Evolutionary conservation across 139 green algal genomes (phyloP).

Genomic region (Penium margaritaceum): DNA sequence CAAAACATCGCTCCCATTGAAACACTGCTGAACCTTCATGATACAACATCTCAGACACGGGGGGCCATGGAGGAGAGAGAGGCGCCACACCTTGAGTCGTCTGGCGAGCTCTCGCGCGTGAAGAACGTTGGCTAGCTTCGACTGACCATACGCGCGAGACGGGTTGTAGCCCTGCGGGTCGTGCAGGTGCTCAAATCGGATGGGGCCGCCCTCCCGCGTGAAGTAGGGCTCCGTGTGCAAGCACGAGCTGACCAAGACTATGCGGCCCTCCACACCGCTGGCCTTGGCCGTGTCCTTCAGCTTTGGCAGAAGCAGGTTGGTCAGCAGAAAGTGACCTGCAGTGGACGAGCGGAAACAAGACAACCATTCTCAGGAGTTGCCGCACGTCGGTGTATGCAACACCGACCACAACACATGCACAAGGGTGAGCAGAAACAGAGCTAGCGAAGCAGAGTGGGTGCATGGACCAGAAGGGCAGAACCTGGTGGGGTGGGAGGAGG

Average conservation of each 20-base stretch:
- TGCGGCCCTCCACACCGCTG: constrained; percentile 14
- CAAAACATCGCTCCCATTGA: too few relatives aligned
- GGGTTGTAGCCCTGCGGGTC: background rate
- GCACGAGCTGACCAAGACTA: constrained; percentile 41
- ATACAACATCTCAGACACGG: too few relatives aligned
- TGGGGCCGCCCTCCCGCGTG: too few relatives aligned
- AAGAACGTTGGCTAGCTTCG: constrained; percentile 81
- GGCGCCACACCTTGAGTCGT: constrained; percentile 26
- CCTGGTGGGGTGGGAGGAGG: constrained; percentile 2
- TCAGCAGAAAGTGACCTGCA: constrained; percentile 47
- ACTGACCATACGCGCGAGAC: constrained; percentile 57
- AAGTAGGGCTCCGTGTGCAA: constrained; percentile 39
- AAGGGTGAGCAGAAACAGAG: too few relatives aligned
- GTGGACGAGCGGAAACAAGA: too few relatives aligned
- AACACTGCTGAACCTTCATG: too few relatives aligned
- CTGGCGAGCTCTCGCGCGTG: constrained; percentile 75
- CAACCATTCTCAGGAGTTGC: too few relatives aligned
- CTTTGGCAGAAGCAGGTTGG: constrained; percentile 31
- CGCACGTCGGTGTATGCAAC: too few relatives aligned
- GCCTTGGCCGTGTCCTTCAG: constrained; percentile 31
- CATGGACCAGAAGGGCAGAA: too few relatives aligned
- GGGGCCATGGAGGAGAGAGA: too few relatives aligned
- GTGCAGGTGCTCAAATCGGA: constrained; percentile 5
- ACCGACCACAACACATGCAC: too few relatives aligned
- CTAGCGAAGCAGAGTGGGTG: too few relatives aligned